Percentiles rank a stretch among this genome's conserved stretches.
Conservation (phyloP, 169 alveolate species). For the Ophryocystis elektroscirrha region DNA sequence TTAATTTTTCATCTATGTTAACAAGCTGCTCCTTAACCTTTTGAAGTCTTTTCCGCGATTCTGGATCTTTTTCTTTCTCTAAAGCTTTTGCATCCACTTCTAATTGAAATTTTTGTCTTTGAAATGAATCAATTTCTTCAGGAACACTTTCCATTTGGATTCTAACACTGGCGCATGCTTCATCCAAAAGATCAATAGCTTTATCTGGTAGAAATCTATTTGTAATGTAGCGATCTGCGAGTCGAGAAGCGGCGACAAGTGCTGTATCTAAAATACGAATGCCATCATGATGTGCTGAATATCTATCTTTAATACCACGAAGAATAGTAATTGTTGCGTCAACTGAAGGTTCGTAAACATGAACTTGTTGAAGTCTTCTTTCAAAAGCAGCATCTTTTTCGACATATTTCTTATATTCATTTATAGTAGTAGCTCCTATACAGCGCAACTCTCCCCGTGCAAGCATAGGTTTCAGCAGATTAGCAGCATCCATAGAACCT, state of each 20-base stretch:
- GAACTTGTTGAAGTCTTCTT: constrained; percentile 52
- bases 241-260: constrained; percentile 52
- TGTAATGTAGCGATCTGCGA: constrained; percentile 45
- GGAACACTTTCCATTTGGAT: constrained; percentile 51
- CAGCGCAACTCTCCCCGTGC: constrained; percentile 30
- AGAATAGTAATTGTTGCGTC: constrained; percentile 54
- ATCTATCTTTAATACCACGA: constrained; percentile 54
- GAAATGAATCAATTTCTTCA: constrained; percentile 44
- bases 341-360: constrained; percentile 55
- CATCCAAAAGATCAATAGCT: constrained; percentile 52
- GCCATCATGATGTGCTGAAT: constrained; percentile 56
- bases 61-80: constrained; percentile 30
- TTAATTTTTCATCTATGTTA: constrained; percentile 2
- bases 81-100: constrained; percentile 46
- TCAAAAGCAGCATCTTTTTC: constrained; percentile 65
- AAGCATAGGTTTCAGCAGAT: constrained; percentile 41
- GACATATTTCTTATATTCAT: constrained; percentile 53
- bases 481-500: constrained; percentile 60
- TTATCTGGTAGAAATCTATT: constrained; percentile 51
- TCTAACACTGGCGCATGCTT: constrained; percentile 53
- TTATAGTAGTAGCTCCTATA: constrained; percentile 66
- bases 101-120: constrained; percentile 40
- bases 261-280: constrained; percentile 56
- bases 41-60: constrained; percentile 15
- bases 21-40: constrained; percentile 24